Base-by-base conservation (phyloP, 2,329 filamentous ascomycete species). In the Colletotrichum lentis region DNA sequence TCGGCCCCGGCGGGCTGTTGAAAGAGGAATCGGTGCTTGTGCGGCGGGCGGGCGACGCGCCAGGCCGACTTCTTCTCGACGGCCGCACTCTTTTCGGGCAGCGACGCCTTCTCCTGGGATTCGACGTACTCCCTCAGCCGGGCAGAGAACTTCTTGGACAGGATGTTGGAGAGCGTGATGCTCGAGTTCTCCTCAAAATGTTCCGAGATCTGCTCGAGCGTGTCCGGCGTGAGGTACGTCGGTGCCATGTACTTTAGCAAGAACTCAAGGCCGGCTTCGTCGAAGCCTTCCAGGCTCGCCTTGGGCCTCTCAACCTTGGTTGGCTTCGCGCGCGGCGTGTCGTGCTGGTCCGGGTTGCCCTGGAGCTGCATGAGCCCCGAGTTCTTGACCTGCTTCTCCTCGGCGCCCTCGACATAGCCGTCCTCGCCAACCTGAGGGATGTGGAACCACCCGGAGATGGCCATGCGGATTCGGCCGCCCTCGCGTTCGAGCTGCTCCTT, bases 401-500 rank as follows among this genome's bases (percentile, higher is more conserved):
- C 95, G 62, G 96, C 85, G 4, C 95, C 96, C 76, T 91, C 84
- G 73, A 97, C 89, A 74, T 91, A 99, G 50, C 96, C 96, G 31
- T 97, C 93, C 78, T 99, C 96, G 64, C 95, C 95, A 73, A 92
- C 81, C 80, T 99, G 96, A 0, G 96, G 96, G 71, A 99, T 98
- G 79, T 99, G 96, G 79, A 96, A 99, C 96, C 96, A 99, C 60
- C 96, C 96, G 76, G 93, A 97, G 76, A 99, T 97, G 58, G 96
- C 96, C 95, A 99, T 98, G 72, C 96, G 90, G 56, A 97, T 88
- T 55, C 93, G 88, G 1, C 90, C 91, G 20, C 91, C 90, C 67
- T 94, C 87, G 78, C 85, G 88, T 76, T 85, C 85, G 62, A 89
- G 86, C 79, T 88, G 86, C 73, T 82, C 85, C 76, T 82, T 83